Evolutionary conservation across 2,329 filamentous ascomycete genomes (phyloP).

Genomic region (Xylariaceae sp.): DNA sequence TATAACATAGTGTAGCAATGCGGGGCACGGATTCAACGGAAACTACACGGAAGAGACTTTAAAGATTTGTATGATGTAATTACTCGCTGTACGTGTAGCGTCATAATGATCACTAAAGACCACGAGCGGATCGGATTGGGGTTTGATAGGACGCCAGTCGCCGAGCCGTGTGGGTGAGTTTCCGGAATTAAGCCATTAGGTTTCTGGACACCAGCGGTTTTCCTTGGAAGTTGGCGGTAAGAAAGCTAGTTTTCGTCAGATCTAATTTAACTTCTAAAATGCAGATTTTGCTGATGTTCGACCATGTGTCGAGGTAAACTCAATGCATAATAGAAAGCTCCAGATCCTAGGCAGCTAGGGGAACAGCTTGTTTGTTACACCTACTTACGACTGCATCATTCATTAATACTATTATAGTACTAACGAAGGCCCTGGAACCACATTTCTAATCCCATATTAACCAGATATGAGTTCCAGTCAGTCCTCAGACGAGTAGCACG

Average conservation of each 20-base stretch:
- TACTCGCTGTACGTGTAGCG: conserved; percentile 6
- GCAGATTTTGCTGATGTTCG: background rate
- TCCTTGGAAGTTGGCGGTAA: background rate
- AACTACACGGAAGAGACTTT: conserved; percentile 8
- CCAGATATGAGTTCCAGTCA: no score
- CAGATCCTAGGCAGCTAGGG: no score
- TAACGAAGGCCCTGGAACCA: no score
- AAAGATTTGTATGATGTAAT: conserved; percentile 30
- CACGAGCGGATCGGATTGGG: conserved; percentile 7
- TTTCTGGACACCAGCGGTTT: conserved; percentile 4
- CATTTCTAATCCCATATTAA: no score
- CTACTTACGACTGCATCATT: no score
- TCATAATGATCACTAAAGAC: conserved; percentile 20
- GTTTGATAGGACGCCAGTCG: conserved; percentile 4
- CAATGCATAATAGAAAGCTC: conserved; percentile 17
- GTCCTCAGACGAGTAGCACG: no score
- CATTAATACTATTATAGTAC: no score
- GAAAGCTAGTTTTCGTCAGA: background rate
- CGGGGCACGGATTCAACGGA: conserved; percentile 8
- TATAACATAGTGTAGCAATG: conserved; percentile 19
- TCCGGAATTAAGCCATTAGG: conserved; percentile 4
- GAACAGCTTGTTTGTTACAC: no score
- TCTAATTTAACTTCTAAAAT: background rate
- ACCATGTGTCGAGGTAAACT: background rate
- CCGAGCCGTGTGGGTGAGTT: conserved; percentile 1